Conservation (phyloP, 306 rosid genomes). For the Rosa multiflora region DNA sequence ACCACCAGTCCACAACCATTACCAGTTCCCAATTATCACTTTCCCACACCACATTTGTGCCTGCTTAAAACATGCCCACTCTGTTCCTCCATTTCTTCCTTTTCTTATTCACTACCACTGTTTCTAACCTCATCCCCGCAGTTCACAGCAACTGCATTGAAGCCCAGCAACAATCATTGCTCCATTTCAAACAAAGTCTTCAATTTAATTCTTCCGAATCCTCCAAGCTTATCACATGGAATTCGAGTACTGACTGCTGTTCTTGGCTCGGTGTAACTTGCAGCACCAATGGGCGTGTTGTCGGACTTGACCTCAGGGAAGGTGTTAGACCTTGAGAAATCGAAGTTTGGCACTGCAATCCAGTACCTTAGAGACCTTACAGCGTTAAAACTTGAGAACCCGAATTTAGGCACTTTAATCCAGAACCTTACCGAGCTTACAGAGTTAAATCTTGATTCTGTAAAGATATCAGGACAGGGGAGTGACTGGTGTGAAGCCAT, state of each 20-base stretch:
- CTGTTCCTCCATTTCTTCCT: background rate
- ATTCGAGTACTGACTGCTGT: background rate
- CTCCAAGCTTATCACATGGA: constrained; percentile 1
- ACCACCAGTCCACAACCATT: background rate
- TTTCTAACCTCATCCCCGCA: background rate
- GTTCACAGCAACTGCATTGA: background rate
- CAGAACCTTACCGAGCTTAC: background rate
- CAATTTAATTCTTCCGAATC: background rate
- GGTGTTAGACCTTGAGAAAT: too few species aligned
- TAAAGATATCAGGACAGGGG: background rate
- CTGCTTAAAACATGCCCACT: background rate
- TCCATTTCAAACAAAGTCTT: background rate
- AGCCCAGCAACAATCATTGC: background rate
- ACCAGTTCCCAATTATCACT: background rate
- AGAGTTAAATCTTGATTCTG: background rate
- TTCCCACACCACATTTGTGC: background rate
- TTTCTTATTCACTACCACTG: background rate
- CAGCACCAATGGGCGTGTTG: background rate
- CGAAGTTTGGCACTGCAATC: too few species aligned
- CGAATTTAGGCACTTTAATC: background rate
- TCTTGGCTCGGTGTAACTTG: background rate
- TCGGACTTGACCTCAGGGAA: background rate
- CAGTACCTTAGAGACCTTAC: too few species aligned
- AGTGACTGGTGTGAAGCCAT: background rate
- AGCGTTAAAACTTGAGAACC: background rate